Evolutionary conservation across 1,139 yeast genomes (phyloP).

Genomic region (Hansenula sp.): DNA sequence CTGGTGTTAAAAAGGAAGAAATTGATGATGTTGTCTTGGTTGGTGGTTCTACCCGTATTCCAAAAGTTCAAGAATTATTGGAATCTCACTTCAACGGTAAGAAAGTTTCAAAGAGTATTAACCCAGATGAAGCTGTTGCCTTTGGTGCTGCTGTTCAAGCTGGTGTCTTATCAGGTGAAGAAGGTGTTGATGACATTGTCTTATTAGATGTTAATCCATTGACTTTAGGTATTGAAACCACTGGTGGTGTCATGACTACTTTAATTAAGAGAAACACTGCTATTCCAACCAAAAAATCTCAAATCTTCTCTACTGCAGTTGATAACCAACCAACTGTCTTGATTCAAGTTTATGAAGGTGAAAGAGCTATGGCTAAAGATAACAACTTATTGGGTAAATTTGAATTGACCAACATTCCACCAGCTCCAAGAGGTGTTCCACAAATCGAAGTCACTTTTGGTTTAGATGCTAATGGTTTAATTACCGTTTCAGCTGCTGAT

Average conservation of each 20-base stretch:
- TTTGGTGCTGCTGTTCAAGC: constrained; percentile 83
- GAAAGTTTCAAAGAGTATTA: constrained; percentile 82
- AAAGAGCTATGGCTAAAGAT: constrained; percentile 90
- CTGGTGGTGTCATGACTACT: constrained; percentile 94
- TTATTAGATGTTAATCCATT: constrained; percentile 87
- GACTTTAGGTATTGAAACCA: constrained; percentile 90
- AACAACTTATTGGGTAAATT: constrained; percentile 93
- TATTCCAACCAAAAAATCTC: constrained; percentile 90
- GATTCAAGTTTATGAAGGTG: constrained; percentile 92
- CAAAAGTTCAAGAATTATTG: constrained; percentile 85
- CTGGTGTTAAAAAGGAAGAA: constrained; percentile 72
- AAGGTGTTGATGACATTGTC: constrained; percentile 78
- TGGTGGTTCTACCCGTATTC: constrained; percentile 95
- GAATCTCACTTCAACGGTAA: constrained; percentile 86
- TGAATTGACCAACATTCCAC: constrained; percentile 89
- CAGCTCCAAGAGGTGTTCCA: constrained; percentile 96
- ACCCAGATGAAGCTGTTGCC: constrained; percentile 81
- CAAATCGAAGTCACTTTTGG: constrained; percentile 93
- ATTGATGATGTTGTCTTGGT: constrained; percentile 86
- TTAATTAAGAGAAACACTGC: constrained; percentile 90
- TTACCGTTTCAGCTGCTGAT: constrained; percentile 91
- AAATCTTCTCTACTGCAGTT: constrained; percentile 85
- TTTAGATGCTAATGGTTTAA: constrained; percentile 89
- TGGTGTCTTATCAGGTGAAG: constrained; percentile 83
- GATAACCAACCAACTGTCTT: constrained; percentile 94